phyloP scores from a whole-genome alignment of 495 filamentous ascomycete genomes.

The Tetracladium setigerum region DNA sequence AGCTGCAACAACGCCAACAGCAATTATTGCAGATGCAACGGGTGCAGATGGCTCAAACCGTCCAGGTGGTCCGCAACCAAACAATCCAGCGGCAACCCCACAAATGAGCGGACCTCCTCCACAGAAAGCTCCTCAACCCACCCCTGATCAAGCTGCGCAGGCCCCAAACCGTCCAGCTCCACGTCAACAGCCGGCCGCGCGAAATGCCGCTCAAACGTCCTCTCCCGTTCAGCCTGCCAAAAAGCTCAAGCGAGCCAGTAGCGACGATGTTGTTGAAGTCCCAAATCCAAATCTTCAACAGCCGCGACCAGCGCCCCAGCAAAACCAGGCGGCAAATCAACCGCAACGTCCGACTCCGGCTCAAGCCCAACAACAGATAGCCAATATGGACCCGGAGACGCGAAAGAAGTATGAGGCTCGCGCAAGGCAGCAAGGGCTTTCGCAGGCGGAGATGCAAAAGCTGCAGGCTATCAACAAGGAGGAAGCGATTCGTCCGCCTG shows the following conservation, averaged over 20 bases:
- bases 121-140: background rate
- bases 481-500: constrained; percentile 14
- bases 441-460: constrained; percentile 7
- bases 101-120: constrained; percentile 1
- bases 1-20: constrained; percentile 30
- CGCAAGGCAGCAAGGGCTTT: constrained; percentile 1
- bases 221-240: constrained; percentile 19
- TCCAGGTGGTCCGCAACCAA: background rate
- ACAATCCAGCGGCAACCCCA: background rate
- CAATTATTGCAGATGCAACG: constrained; percentile 20
- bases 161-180: constrained; percentile 6
- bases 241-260: constrained; percentile 50
- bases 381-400: constrained; percentile 37
- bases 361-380: constrained; percentile 44
- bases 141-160: constrained; percentile 5
- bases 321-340: constrained; percentile 2
- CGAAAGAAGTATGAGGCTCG: constrained; percentile 23
- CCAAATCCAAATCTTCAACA: constrained; percentile 38
- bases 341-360: constrained; percentile 23
- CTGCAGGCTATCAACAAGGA: constrained; percentile 16
- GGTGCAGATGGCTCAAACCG: constrained; percentile 16
- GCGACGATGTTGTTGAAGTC: constrained; percentile 56
- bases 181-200: background rate
- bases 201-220: constrained; percentile 16
- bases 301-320: constrained; percentile 12